These are phyloP conservation scores for Hypoxylon perforatum DNA, from an alignment of 495 filamentous ascomycete species.

Conservation along the genomic window DNA sequence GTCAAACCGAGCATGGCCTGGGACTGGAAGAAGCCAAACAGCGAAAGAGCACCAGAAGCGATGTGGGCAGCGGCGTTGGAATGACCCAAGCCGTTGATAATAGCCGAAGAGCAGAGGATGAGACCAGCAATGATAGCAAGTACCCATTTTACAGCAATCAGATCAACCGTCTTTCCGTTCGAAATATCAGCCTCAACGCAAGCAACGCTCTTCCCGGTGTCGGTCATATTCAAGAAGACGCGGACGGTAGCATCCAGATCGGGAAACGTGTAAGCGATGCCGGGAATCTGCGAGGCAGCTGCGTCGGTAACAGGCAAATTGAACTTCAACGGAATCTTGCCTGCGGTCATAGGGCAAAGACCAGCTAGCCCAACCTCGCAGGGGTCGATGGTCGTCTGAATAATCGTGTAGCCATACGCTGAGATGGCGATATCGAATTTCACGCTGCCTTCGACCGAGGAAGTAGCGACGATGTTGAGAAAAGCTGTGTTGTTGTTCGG, in stretches of 20 bases:
- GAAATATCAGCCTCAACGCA: constrained; percentile 91
- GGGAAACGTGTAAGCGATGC: constrained; percentile 89
- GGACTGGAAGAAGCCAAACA: constrained; percentile 95
- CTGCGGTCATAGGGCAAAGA: constrained; percentile 93
- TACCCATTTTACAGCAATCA: constrained; percentile 87
- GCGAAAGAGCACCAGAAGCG: constrained; percentile 88
- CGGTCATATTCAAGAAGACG: constrained; percentile 79
- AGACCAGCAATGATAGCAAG: constrained; percentile 88
- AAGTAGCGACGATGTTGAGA: constrained; percentile 84
- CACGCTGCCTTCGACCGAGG: constrained; percentile 86
- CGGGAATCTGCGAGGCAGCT: constrained; percentile 74
- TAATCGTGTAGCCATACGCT: constrained; percentile 82
- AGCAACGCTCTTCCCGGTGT: constrained; percentile 71
- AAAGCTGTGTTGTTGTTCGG: constrained; percentile 76
- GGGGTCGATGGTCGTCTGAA: constrained; percentile 75
- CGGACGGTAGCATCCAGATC: constrained; percentile 91
- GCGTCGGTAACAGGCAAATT: constrained; percentile 68
- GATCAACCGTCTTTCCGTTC: constrained; percentile 93
- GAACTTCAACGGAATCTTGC: constrained; percentile 79
- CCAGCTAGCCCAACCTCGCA: constrained; percentile 77
- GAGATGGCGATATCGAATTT: constrained; percentile 78
- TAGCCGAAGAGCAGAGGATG: constrained; percentile 82
- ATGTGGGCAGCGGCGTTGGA: constrained; percentile 98
- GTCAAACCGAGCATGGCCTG: constrained; percentile 96
- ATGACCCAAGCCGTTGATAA: constrained; percentile 84